phyloP scores from a whole-genome alignment of 2,329 filamentous ascomycete genomes.

The Metarhizium anisopliae region DNA sequence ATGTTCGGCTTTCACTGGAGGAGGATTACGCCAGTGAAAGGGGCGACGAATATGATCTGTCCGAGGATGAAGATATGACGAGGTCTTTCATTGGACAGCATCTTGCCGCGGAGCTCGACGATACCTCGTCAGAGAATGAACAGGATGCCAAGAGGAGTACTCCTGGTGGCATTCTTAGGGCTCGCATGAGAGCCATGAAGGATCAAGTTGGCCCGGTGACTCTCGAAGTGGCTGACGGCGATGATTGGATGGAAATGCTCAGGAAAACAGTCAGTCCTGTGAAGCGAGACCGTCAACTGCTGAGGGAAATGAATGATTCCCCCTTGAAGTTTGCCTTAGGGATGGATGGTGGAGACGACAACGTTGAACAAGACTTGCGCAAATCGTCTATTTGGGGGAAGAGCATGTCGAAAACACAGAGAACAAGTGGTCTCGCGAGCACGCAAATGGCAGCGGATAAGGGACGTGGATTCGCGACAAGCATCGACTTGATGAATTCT shows the following conservation, averaged over 20 bases:
- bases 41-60: slow-evolving; percentile 70
- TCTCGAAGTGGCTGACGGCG: slow-evolving; percentile 56
- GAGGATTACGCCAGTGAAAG: slow-evolving; percentile 48
- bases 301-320: slow-evolving; percentile 52
- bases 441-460: slow-evolving; percentile 30
- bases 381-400: slow-evolving; percentile 27
- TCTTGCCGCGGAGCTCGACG: slow-evolving; percentile 66
- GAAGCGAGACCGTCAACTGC: slow-evolving; percentile 78
- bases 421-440: slow-evolving; percentile 19
- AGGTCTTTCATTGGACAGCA: slow-evolving; percentile 66
- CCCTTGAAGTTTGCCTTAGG: slow-evolving; percentile 19
- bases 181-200: slow-evolving; percentile 55
- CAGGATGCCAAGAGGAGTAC: slow-evolving; percentile 36
- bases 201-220: slow-evolving; percentile 48
- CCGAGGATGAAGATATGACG: slow-evolving; percentile 63
- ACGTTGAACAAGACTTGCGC: slow-evolving; percentile 37
- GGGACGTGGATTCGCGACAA: slow-evolving; percentile 67
- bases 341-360: slow-evolving; percentile 16
- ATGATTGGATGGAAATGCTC: slow-evolving; percentile 90
- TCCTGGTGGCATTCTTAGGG: slow-evolving; percentile 53
- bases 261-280: slow-evolving; percentile 89
- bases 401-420: slow-evolving; percentile 20
- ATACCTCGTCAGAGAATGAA: slow-evolving; percentile 46
- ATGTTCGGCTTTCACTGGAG: slow-evolving; percentile 49
- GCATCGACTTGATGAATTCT: slow-evolving; percentile 94